Evolutionary conservation across 257 asterid genomes (phyloP).

Genomic region (Nicotiana attenuata): DNA sequence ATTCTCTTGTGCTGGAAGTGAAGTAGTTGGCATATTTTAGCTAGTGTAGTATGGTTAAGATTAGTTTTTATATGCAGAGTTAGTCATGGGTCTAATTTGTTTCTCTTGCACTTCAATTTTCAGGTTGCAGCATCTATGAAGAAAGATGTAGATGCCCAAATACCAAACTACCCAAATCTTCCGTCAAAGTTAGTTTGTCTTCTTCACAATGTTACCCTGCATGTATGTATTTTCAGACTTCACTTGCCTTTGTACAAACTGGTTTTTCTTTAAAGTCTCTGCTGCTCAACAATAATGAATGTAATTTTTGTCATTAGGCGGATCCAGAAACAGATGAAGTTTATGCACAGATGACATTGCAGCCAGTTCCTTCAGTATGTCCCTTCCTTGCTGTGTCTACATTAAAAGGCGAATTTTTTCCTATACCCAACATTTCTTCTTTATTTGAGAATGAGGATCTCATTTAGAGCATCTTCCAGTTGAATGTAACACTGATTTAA

Average conservation of each 20-base stretch:
- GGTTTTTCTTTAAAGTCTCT: background rate
- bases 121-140: conserved; percentile 99
- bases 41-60: background rate
- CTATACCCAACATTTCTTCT: background rate
- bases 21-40: background rate
- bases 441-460: background rate
- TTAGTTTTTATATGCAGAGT: background rate
- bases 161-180: conserved; percentile 94
- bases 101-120: background rate
- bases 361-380: conserved; percentile 50
- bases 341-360: conserved; percentile 98
- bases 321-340: conserved; percentile 96
- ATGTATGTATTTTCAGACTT: conserved; percentile 42
- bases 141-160: conserved; percentile 64
- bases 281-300: background rate
- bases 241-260: background rate
- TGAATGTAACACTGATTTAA: background rate
- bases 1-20: background rate
- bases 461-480: background rate
- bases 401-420: background rate
- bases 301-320: conserved; percentile 47
- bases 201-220: conserved; percentile 90
- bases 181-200: conserved; percentile 83
- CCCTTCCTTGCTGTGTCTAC: background rate
- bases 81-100: background rate